Evolutionary conservation across 2,329 filamentous ascomycete genomes (phyloP), one percentile per base, ranked within the genome.

Genomic region (Grosmannia penicillata): DNA sequence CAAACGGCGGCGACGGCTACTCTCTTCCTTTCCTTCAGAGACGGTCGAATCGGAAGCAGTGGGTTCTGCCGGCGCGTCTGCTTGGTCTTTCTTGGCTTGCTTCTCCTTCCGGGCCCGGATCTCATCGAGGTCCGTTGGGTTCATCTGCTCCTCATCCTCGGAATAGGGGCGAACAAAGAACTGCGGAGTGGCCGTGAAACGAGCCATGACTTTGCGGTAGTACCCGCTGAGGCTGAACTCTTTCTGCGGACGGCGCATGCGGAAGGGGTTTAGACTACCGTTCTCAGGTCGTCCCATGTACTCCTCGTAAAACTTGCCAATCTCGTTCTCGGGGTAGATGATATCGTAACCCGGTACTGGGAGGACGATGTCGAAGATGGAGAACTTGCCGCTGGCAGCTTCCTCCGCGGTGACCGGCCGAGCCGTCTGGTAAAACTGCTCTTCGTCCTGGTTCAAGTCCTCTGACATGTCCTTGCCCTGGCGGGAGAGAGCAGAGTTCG

Each of bases 331-430:
- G 0, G 91, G 91, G 53, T 96, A 98, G 26, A 82, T 58, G 28
- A 96, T 73, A 49, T 94, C 86, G 61, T 78, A 95, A 15, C 91
- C 91, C 0, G 91, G 91, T n/a, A 82, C 78, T 4, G 93, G 89
- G 3, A 98, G 68, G 11, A 98, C 87, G 44, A 96, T 55, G 53
- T 98, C 91, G 52, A 82, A 85, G 49, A 98, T 81, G 27, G 69
- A 75, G 58, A 80, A 95, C 41, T 71, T 68, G 10, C 84, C 85
- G 46, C 75, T 82, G 21, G 69, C 67, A 3, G 76, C 82, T 55
- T 98, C 91, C n/a, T 79, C 76, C 5, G 73, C 73, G 3, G 76
- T 81, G 13, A 98, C 63, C 0, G 77, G 59, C 13, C 85, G 77
- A 2, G 85, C 87, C 26, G 81, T 45, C 44, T 53, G 61, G 52